These are phyloP conservation scores for Paecilomyces dactylethromorphus DNA, from an alignment of 2,329 filamentous ascomycete genomes.

Conservation along the genomic window DNA sequence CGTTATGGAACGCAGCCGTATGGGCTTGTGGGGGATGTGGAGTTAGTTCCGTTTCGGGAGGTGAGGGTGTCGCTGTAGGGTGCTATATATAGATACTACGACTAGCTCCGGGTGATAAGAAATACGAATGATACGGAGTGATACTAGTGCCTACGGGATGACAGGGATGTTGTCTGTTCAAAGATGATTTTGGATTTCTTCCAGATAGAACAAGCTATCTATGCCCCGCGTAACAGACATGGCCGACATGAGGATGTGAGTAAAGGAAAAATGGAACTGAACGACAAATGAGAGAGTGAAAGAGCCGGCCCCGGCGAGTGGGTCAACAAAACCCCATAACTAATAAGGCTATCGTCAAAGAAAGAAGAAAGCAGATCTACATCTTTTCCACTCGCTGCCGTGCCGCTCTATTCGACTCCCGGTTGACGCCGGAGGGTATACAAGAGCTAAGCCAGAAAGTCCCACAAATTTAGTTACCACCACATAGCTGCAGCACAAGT, in stretches of 20 bases:
- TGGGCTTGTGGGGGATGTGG: neutral
- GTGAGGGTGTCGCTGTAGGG: neutral
- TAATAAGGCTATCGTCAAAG: slow-evolving; percentile 1
- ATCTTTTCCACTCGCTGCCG: slow-evolving; percentile 24
- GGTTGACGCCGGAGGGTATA: slow-evolving; percentile 35
- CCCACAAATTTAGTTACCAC: slow-evolving; percentile 29
- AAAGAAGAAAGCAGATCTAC: slow-evolving; percentile 19
- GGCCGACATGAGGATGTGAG: neutral
- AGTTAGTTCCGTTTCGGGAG: neutral
- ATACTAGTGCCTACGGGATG: no score
- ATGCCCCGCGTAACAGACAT: slow-evolving; percentile 1
- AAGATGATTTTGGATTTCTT: neutral
- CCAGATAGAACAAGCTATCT: neutral
- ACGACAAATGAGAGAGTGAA: slow-evolving; percentile 1
- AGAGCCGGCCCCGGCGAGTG: neutral
- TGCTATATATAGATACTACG: no score
- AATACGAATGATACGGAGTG: no score
- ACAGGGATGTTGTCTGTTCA: no score
- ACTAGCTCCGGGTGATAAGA: no score
- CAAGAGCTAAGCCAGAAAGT: slow-evolving; percentile 29
- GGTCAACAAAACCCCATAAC: neutral
- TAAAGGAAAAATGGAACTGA: neutral
- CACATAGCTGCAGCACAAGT: slow-evolving; percentile 25
- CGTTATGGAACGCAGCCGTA: neutral
- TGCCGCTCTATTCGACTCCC: slow-evolving; percentile 30